Evolutionary conservation across 2,329 filamentous ascomycete species (phyloP).

Genomic region (Hypoxylon sp.): DNA sequence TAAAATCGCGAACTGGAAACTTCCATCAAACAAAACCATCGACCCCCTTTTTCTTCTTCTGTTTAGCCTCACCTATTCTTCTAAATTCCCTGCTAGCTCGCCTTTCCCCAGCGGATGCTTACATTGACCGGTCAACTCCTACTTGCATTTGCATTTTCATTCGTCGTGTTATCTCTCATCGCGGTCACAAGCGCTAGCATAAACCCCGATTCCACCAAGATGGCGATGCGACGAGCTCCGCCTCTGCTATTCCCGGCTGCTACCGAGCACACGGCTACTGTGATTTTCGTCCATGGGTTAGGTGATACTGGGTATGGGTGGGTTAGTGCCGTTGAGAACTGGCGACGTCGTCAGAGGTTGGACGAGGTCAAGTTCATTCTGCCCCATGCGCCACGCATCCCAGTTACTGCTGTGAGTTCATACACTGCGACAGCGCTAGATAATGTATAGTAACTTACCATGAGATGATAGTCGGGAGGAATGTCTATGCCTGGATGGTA

Average conservation of each 20-base stretch:
- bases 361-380: slow-evolving; percentile 94
- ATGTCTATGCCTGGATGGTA: slow-evolving; percentile 90
- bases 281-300: slow-evolving; percentile 93
- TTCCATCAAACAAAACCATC: background rate
- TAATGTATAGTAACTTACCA: slow-evolving; percentile 9
- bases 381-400: slow-evolving; percentile 86
- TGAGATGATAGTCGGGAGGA: slow-evolving; percentile 69
- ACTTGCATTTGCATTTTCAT: slow-evolving; percentile 3
- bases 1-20: too few relatives aligned
- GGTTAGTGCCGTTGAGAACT: slow-evolving; percentile 86
- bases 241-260: slow-evolving; percentile 45
- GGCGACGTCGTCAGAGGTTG: slow-evolving; percentile 80
- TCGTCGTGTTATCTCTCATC: slow-evolving; percentile 9
- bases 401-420: slow-evolving; percentile 78
- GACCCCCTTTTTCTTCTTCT: slow-evolving; percentile 4
- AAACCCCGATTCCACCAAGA: slow-evolving; percentile 33
- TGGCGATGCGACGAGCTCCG: slow-evolving; percentile 40
- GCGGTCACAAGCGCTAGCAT: slow-evolving; percentile 1
- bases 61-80: slow-evolving; percentile 10
- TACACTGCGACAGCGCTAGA: background rate
- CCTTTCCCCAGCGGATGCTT: slow-evolving; percentile 21
- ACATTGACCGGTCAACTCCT: slow-evolving; percentile 1
- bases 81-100: background rate
- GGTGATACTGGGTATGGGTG: slow-evolving; percentile 84
- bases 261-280: slow-evolving; percentile 82